Percentiles rank a stretch among this genome's conserved stretches.
phyloP scores from a whole-genome alignment of 495 filamentous ascomycete genomes.

The Barbatosphaeria neglecta region DNA sequence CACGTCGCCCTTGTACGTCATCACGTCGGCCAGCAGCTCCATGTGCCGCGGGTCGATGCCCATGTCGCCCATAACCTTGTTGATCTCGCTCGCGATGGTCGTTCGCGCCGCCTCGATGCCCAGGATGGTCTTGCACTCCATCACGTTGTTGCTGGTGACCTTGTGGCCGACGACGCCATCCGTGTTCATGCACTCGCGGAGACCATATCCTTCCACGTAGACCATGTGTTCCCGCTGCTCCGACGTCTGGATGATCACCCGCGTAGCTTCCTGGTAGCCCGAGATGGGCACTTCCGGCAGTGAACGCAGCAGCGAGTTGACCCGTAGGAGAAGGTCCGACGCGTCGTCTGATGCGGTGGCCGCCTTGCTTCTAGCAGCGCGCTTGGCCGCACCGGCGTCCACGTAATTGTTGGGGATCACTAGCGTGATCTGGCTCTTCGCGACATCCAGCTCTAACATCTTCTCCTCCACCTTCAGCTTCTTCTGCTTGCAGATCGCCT shows the following conservation, averaged over 20 bases:
- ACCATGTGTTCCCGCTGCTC: conserved; percentile 52
- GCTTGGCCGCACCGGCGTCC: conserved; percentile 26
- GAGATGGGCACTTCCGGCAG: conserved; percentile 70
- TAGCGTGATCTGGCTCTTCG: conserved; percentile 46
- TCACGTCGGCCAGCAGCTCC: conserved; percentile 95
- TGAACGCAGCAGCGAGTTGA: conserved; percentile 72
- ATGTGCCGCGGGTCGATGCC: conserved; percentile 96
- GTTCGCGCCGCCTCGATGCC: conserved; percentile 89
- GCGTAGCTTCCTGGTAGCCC: conserved; percentile 72
- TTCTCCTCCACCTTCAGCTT: conserved; percentile 47
- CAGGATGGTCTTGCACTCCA: conserved; percentile 85
- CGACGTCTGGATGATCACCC: conserved; percentile 73
- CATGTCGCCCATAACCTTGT: conserved; percentile 78
- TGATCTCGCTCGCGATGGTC: conserved; percentile 74
- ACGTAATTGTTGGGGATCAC: conserved; percentile 29
- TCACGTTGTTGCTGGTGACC: conserved; percentile 72
- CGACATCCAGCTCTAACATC: conserved; percentile 17
- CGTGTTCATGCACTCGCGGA: conserved; percentile 82
- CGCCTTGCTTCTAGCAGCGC: conserved; percentile 42
- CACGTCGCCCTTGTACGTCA: conserved; percentile 98
- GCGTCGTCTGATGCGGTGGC: conserved; percentile 24
- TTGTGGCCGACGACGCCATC: conserved; percentile 67
- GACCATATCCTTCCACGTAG: conserved; percentile 88
- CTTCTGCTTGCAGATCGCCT: conserved; percentile 62
- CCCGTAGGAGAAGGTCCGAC: conserved; percentile 64